Base-by-base conservation (phyloP, 2,329 filamentous ascomycete species). In the Diplodia corticola region DNA sequence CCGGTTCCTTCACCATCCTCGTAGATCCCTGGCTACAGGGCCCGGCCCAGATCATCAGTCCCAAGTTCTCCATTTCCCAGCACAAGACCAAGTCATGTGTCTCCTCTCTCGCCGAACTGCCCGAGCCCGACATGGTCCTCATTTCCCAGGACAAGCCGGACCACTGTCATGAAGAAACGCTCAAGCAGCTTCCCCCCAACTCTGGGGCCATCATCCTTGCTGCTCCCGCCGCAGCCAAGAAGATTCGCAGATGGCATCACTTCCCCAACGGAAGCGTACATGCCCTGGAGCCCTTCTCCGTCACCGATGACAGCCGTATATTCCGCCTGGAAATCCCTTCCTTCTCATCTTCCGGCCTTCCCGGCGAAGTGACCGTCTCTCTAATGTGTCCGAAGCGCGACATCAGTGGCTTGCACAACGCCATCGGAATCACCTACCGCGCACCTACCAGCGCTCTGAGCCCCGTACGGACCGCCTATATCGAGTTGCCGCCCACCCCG, bases 21-120 rank as follows among this genome's bases (percentile, higher is more conserved):
- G 77, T 92, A 60, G 90, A 93, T 74, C 90, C 91, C 3, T 92
- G 89, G 87, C 81, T 91, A 35, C 80, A 81, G 12, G 87, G 88
- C 0, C 79, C 84, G 4, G 86, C 87, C 12, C 85, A 84, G 63
- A 84, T 89, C 68, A 81, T 86, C 71, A 86, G 87, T 71, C 80
- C 85, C 30, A 83, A 82, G 71, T 88, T 91, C 75, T 88, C 87
- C 22, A 83, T 82, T 46, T 84, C 87, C 2, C 81, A 81, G 53
- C 87, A 87, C 69, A 86, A 80, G 50, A 75, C 81, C 20, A 80
- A 80, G 28, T 80, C 87, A 53, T 87, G 84, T 69, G 82, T 91
- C 67, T 78, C 81, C 0, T 87, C 87, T 20, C 78, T 89, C 20
- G 77, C 78, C 22, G 81, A 87, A 35, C 77, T 89, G 15, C 77